Evolutionary conservation across 1,139 yeast species (phyloP).

Genomic region (Scheffersomyces lignicola): DNA sequence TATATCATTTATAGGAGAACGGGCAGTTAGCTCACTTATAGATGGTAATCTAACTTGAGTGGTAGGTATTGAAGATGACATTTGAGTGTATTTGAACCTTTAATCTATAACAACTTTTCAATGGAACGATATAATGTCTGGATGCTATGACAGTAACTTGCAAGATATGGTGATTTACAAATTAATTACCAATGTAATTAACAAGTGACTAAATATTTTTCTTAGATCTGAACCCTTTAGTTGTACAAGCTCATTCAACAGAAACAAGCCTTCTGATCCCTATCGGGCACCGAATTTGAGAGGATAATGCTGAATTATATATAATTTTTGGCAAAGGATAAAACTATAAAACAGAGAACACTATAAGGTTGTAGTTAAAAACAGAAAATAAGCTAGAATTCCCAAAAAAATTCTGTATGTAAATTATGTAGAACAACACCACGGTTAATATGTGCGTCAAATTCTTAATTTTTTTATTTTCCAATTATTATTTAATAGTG

Average conservation of each 20-base stretch:
- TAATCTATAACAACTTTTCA: too few species aligned
- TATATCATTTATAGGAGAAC: constrained; percentile 6
- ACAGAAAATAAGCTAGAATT: not conserved
- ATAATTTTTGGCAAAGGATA: not conserved
- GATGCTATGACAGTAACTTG: too few species aligned
- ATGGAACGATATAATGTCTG: too few species aligned
- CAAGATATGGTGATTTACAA: too few species aligned
- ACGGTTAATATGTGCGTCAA: constrained; percentile 3
- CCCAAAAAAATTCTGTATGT: not conserved
- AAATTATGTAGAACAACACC: constrained; percentile 1
- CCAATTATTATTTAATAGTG: not conserved
- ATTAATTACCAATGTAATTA: too few species aligned
- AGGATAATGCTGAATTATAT: not conserved
- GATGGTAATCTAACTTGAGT: constrained; percentile 30
- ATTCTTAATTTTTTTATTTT: not conserved
- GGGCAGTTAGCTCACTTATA: constrained; percentile 33
- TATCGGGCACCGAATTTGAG: too few species aligned
- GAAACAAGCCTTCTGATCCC: too few species aligned
- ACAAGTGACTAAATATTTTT: too few species aligned
- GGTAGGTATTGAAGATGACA: constrained; percentile 5
- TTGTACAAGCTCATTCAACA: too few species aligned
- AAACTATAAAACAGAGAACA: not conserved
- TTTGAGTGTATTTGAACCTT: too few species aligned
- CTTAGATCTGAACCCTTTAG: too few species aligned
- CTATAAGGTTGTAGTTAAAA: not conserved